These are phyloP conservation scores for Cardamine occulta DNA, from an alignment of 345 rosid genomes.

Conservation along the genomic window DNA sequence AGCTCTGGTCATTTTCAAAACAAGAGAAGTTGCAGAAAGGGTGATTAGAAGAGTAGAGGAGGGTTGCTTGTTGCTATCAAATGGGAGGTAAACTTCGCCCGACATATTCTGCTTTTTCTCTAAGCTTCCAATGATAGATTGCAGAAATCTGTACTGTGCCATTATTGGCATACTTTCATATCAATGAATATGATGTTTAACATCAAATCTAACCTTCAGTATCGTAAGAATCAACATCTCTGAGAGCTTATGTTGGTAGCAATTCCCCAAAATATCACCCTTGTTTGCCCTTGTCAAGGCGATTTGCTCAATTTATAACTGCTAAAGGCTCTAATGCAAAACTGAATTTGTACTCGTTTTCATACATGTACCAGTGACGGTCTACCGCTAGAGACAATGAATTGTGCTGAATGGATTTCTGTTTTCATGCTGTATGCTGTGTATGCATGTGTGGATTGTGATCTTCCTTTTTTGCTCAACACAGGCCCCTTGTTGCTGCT, in stretches of 20 bases:
- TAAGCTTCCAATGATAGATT: background rate
- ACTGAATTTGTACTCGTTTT: background rate
- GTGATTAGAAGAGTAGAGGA: conserved; percentile 55
- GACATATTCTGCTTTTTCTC: background rate
- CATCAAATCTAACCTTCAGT: background rate
- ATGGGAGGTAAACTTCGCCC: conserved; percentile 62
- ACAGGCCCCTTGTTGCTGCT: conserved; percentile 84
- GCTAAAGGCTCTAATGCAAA: background rate
- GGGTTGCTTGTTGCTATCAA: conserved; percentile 72
- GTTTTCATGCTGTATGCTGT: background rate
- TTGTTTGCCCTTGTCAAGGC: background rate
- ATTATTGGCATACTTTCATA: conserved; percentile 6
- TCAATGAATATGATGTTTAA: background rate
- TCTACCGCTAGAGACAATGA: background rate
- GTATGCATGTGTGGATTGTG: conserved; percentile 14
- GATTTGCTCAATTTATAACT: background rate
- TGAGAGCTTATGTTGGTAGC: background rate
- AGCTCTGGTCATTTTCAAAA: conserved; percentile 72
- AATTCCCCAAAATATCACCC: background rate
- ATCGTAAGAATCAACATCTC: background rate
- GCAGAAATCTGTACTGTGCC: conserved; percentile 9
- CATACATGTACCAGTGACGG: background rate
- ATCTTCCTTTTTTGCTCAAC: conserved; percentile 34
- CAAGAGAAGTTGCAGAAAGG: conserved; percentile 64
- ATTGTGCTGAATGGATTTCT: background rate